These are phyloP conservation scores for Hymenoscyphus scutula DNA, from an alignment of 2,329 filamentous ascomycete genomes.

Conservation along the genomic window DNA sequence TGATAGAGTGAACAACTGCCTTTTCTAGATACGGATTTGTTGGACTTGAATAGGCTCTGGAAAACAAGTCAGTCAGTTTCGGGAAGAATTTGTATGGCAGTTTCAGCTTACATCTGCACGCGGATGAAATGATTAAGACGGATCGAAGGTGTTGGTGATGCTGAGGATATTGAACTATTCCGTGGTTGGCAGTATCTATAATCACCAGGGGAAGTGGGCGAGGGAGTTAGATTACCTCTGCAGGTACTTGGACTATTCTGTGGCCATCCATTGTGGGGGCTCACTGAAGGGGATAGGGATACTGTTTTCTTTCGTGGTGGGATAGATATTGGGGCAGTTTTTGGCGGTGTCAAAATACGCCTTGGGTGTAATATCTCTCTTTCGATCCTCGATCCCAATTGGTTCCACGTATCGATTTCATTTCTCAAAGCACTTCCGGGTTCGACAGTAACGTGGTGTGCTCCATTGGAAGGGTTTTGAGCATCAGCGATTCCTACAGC, in stretches of 20 bases:
- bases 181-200: slow-evolving; percentile 9
- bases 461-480: background rate
- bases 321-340: slow-evolving; percentile 18
- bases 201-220: slow-evolving; percentile 17
- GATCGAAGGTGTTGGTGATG: slow-evolving; percentile 17
- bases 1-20: slow-evolving; percentile 18
- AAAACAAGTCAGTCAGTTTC: background rate
- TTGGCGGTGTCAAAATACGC: slow-evolving; percentile 5
- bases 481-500: slow-evolving; percentile 22
- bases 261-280: slow-evolving; percentile 17
- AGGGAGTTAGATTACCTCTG: slow-evolving; percentile 14
- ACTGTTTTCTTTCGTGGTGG: slow-evolving; percentile 5
- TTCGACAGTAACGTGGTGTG: slow-evolving; percentile 7
- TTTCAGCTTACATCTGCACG: slow-evolving; percentile 17
- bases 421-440: slow-evolving; percentile 19
- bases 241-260: slow-evolving; percentile 15
- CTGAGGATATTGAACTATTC: slow-evolving; percentile 17
- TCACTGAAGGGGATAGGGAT: slow-evolving; percentile 11
- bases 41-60: slow-evolving; percentile 17
- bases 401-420: slow-evolving; percentile 28
- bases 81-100: too few species aligned
- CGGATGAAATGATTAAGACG: slow-evolving; percentile 16
- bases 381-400: slow-evolving; percentile 26
- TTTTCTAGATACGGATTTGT: slow-evolving; percentile 9
- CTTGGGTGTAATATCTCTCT: slow-evolving; percentile 25